Conservation (phyloP, 495 filamentous ascomycete species). For the Daldinia bambusicola region DNA sequence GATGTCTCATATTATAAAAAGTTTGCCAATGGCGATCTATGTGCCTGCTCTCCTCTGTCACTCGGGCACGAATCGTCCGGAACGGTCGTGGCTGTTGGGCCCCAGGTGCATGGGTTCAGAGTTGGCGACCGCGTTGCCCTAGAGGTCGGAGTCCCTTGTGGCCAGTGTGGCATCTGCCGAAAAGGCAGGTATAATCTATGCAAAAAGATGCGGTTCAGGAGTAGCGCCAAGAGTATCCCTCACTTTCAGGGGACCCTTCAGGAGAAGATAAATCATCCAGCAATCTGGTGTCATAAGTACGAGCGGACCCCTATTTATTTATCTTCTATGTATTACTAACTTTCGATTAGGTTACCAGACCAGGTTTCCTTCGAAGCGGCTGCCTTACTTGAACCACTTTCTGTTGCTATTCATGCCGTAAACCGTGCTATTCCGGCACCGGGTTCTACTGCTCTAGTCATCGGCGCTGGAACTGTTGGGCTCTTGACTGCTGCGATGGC, state of each 20-base stretch:
- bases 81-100: slow-evolving; percentile 71
- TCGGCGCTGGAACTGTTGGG: slow-evolving; percentile 88
- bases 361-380: slow-evolving; percentile 77
- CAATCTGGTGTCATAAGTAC: slow-evolving; percentile 77
- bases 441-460: slow-evolving; percentile 74
- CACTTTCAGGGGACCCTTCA: slow-evolving; percentile 93
- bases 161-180: slow-evolving; percentile 75
- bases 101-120: slow-evolving; percentile 61
- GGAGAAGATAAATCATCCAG: slow-evolving; percentile 88
- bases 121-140: slow-evolving; percentile 86
- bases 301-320: slow-evolving; percentile 24
- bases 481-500: slow-evolving; percentile 79
- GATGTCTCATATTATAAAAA: slow-evolving; percentile 89
- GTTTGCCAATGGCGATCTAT: slow-evolving; percentile 84
- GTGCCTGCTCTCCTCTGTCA: slow-evolving; percentile 74
- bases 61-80: slow-evolving; percentile 85
- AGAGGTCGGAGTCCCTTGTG: slow-evolving; percentile 86
- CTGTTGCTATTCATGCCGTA: slow-evolving; percentile 85
- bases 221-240: slow-evolving; percentile 82
- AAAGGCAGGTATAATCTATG: slow-evolving; percentile 91
- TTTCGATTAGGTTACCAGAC: slow-evolving; percentile 70
- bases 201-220: slow-evolving; percentile 81
- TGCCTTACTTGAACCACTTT: slow-evolving; percentile 85
- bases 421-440: slow-evolving; percentile 65
- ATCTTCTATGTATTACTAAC: slow-evolving; percentile 26